phyloP scores from a whole-genome alignment of 352 stramenopile genomes.

The Globisporangium paroecandrum region DNA sequence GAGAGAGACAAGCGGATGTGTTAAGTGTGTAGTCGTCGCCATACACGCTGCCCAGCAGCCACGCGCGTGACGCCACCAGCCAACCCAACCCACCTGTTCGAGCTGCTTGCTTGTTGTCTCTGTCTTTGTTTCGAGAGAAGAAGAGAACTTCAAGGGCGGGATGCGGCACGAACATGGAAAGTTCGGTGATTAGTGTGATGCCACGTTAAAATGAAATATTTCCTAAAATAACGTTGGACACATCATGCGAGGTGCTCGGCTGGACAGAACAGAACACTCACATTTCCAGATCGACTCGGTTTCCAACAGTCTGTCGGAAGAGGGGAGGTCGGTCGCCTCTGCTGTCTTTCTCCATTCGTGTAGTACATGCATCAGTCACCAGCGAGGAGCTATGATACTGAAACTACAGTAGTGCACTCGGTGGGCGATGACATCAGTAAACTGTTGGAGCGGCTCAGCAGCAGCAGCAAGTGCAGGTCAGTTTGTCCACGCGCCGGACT shows the following conservation, averaged over 20 bases:
- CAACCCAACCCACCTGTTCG: not conserved
- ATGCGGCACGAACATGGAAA: not conserved
- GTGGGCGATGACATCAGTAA: too few species aligned
- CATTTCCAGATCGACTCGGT: too few species aligned
- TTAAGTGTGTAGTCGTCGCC: not conserved
- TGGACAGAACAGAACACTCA: too few species aligned
- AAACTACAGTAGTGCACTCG: too few species aligned
- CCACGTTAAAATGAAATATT: not conserved
- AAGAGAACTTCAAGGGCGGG: not conserved
- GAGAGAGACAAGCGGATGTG: not conserved
- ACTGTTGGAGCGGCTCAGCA: too few species aligned
- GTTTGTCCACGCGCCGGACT: too few species aligned
- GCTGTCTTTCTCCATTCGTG: too few species aligned
- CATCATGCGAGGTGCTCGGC: not conserved
- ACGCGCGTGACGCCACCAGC: not conserved
- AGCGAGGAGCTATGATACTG: too few species aligned
- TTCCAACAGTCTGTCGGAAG: too few species aligned
- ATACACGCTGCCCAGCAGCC: not conserved
- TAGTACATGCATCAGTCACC: too few species aligned
- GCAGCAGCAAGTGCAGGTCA: too few species aligned
- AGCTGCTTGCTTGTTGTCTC: not conserved
- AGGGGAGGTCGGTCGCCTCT: too few species aligned
- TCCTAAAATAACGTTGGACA: not conserved
- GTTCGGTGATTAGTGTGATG: not conserved
- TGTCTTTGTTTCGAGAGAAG: not conserved